Base-by-base conservation (phyloP, 2,329 filamentous ascomycete species). In the Cladorrhinum sp. region DNA sequence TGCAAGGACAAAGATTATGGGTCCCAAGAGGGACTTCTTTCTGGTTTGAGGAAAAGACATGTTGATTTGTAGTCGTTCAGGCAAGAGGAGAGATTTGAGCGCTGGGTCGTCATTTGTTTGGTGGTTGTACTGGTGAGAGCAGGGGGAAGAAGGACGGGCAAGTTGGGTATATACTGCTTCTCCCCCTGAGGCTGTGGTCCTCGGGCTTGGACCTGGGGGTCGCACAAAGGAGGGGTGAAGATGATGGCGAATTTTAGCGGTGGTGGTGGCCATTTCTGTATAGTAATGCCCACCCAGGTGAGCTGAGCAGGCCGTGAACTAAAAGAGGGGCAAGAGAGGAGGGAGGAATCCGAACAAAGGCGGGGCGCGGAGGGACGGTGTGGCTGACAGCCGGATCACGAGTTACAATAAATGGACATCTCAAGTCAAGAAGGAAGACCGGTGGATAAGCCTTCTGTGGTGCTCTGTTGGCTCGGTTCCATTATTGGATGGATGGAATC, bases 1-100 rank as follows among this genome's bases (percentile, higher is more conserved):
- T 33, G 64, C 68, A 14, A 78, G 61, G 36, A 70, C 67, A 50
- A 69, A 57, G 33, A 63, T 66, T 46, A 73, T 65, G 50, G 26
- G 57, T 26, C 55, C 57, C 24, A 64, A 24, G 12, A 60, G 46
- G 18, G 59, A 55, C 18, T 21, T 36, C 3, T 3, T 36, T 36
- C 33, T 36, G 8, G 33, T 2, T 36, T 3, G 12, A 36, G 33
- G 54, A 16, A 57, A 48, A 8, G 46, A 21, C 63, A 62, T 63
- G 2, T 39, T 63, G 54, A 26, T 10, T 10, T 6, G 8, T 6
- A 8, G 21, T 23, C 24, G 30, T 8, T 7, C 5, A 20, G 52
- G 33, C 4, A 36, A 9, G 2, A 36, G 12, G 12, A 36, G 33
- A 5, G 33, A 16, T 36, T 36, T 36, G 33, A 36, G 33, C 8